Evolutionary conservation across 179 eudicot species (phyloP), one percentile per base, ranked within the genome.

Genomic region (Amaranthus tricolor): DNA sequence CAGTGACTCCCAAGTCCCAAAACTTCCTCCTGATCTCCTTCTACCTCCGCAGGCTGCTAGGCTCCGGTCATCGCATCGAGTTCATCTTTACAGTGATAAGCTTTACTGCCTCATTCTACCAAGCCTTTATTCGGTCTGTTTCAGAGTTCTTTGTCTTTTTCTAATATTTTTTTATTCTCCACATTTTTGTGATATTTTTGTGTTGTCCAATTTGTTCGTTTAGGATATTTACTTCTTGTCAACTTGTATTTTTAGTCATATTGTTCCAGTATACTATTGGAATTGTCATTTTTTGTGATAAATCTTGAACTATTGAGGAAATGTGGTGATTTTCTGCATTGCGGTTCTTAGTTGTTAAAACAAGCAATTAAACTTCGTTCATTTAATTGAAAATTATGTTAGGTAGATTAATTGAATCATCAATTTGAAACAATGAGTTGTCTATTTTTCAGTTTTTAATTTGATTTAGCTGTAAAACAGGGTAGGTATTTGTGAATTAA

Each of bases 91-190:
- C 78, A 66, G 13, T n/a, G 58, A 53, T 75, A 72, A 49, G 45
- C 78, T 44, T 44, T 59, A 2, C 51, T 60, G 21, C 78, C 69
- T 74, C 80, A 76, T 62, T 77, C 82, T 24, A 11, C 58, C 57
- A 73, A 73, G 13, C 76, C 77, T 44, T 86, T 86, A 73, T 82
- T 86, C 74, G 84, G 87, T 85, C 11, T 17, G 85, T 60, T 78
- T 20, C 40, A 31, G 40, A 31, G 40, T 19, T 31, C 40, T 31
- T 31, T 31, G 40, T 31, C 3, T 74, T 55, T 43, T 11, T 21
- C 24, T 0, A 2, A 2, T 31, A 24, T 24, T 78, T 31, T 1
- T 31, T 31, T 31, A 2, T 31, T 31, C 2, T 31, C 40, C 40
- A 31, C 3, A 31, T 62, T 13, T n/a, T n/a, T n/a, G n/a, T n/a